Percentiles rank a stretch among this genome's conserved stretches.
Evolutionary conservation across 2,329 filamentous ascomycete genomes (phyloP).

Genomic region (Cordyceps javanica): DNA sequence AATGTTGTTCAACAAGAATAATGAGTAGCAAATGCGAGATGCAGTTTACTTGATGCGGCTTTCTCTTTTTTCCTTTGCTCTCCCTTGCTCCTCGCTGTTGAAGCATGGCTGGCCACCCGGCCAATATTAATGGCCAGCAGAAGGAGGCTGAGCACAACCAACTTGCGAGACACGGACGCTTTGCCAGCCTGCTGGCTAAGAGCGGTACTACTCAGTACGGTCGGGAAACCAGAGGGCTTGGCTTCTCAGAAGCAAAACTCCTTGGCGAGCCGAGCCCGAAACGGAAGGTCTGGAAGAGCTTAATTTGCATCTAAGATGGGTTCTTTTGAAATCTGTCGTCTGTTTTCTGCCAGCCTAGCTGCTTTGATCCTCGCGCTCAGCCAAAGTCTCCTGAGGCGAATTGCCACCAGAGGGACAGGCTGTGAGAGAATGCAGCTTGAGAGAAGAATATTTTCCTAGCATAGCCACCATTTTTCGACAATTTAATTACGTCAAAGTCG

Average conservation of each 20-base stretch:
- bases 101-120: neutral
- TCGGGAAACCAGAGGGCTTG: neutral
- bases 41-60: neutral
- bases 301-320: conserved; percentile 9
- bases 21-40: neutral
- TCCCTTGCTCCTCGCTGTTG: neutral
- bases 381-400: neutral
- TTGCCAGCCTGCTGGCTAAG: neutral
- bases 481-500: conserved; percentile 1
- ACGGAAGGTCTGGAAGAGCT: conserved; percentile 4
- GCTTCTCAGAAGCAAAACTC: conserved; percentile 1
- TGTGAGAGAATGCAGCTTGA: neutral
- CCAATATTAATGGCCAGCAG: conserved; percentile 3
- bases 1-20: too few species aligned
- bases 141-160: conserved; percentile 10
- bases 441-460: neutral
- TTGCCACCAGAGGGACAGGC: neutral
- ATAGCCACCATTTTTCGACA: conserved; percentile 4
- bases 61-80: neutral
- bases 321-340: neutral
- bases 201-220: neutral
- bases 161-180: neutral
- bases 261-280: conserved; percentile 9
- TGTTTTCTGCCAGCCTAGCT: neutral
- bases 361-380: neutral